phyloP scores from a whole-genome alignment of 768 basidiomycete genomes.

The Candolleomyces eurysporus region DNA sequence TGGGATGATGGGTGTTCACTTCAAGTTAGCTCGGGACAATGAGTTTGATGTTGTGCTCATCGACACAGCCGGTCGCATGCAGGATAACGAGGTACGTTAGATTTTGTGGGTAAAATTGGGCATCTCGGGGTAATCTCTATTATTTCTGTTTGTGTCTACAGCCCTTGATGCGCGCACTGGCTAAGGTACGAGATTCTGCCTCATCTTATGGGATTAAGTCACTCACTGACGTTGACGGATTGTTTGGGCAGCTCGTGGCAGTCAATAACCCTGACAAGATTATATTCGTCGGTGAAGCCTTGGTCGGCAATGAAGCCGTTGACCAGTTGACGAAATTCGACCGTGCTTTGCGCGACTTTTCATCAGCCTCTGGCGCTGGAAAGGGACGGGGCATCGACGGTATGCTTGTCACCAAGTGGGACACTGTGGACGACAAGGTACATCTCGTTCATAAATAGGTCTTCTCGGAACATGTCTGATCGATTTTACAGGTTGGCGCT shows the following conservation, averaged over 20 bases:
- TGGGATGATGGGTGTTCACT: conserved; percentile 2
- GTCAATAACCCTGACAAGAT: conserved; percentile 97
- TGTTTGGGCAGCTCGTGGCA: conserved; percentile 65
- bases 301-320: conserved; percentile 98
- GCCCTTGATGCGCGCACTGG: conserved; percentile 98
- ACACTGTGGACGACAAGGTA: conserved; percentile 97
- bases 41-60: conserved; percentile 96
- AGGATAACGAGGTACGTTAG: conserved; percentile 87
- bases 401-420: conserved; percentile 98
- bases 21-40: conserved; percentile 69
- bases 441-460: neutral
- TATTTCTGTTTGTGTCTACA: conserved; percentile 23
- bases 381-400: conserved; percentile 94
- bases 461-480: conserved; percentile 3
- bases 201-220: neutral
- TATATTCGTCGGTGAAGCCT: conserved; percentile 95
- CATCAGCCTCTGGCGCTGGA: conserved; percentile 62
- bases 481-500: conserved; percentile 77
- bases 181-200: conserved; percentile 56
- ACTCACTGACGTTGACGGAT: neutral
- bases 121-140: conserved; percentile 8
- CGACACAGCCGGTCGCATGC: conserved; percentile 98
- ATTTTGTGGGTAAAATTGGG: neutral
- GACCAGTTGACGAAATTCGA: conserved; percentile 98
- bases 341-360: conserved; percentile 89